Conservation (phyloP, 352 stramenopile genomes). For the Globisporangium cederbergense region DNA sequence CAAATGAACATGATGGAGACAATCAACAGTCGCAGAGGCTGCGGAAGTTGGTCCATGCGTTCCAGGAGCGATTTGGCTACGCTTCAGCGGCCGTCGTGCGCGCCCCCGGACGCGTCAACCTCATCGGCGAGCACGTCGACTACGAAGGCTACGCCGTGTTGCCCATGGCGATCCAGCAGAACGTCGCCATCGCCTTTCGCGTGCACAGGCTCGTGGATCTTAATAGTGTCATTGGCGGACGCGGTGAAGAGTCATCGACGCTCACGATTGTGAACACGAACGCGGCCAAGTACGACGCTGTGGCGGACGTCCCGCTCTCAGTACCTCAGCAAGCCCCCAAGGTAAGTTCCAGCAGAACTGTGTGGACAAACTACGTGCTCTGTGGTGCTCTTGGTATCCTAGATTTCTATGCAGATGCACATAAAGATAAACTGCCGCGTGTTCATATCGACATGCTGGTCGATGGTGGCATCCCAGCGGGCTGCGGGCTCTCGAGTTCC, state of each 20-base stretch:
- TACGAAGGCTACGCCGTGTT: conserved; percentile 86
- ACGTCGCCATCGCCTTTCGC: conserved; percentile 50
- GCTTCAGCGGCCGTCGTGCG: conserved; percentile 33
- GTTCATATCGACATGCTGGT: conserved; percentile 40
- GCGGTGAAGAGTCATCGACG: neutral
- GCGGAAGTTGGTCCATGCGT: conserved; percentile 19
- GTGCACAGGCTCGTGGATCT: neutral
- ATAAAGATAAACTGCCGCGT: neutral
- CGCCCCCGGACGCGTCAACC: conserved; percentile 78
- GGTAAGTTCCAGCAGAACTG: neutral
- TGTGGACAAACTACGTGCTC: conserved; percentile 40
- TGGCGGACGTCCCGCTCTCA: conserved; percentile 9
- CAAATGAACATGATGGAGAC: neutral
- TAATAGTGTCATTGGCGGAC: neutral
- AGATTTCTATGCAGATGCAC: neutral
- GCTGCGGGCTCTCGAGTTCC: conserved; percentile 74
- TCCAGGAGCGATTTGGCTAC: conserved; percentile 27
- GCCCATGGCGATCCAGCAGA: conserved; percentile 73
- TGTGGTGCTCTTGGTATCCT: conserved; percentile 30
- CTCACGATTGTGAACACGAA: conserved; percentile 24
- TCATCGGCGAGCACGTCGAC: conserved; percentile 88
- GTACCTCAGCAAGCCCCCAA: neutral
- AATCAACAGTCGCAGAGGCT: neutral
- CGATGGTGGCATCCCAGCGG: conserved; percentile 60
- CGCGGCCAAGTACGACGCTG: conserved; percentile 4